Percentiles rank a stretch among this genome's conserved stretches.
phyloP scores from a whole-genome alignment of 208 protist genomes.

The Acanthamoeba royreba region DNA sequence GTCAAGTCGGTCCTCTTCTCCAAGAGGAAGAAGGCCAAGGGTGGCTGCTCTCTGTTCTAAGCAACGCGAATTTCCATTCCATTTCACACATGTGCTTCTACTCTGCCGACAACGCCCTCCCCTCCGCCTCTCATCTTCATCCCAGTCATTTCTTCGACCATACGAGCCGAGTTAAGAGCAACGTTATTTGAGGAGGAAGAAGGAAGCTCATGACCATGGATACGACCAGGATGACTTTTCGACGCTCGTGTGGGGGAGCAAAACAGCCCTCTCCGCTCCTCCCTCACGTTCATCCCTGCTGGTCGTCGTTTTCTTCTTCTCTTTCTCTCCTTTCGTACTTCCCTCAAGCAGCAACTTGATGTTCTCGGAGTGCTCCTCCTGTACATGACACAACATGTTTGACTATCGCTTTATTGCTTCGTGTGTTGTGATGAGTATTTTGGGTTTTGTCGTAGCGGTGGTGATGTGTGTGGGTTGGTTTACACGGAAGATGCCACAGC shows the following conservation, averaged over 20 bases:
- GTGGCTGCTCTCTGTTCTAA: conserved; percentile 57
- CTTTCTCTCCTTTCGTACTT: neutral
- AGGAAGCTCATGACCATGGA: no score
- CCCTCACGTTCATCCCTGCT: no score
- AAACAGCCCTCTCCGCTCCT: no score
- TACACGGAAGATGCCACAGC: no score
- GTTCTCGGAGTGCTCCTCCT: neutral
- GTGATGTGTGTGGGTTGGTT: no score
- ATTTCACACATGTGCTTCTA: neutral
- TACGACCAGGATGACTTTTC: no score
- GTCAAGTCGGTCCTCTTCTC: conserved; percentile 68
- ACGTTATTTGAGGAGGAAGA: no score
- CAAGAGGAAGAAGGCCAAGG: conserved; percentile 33
- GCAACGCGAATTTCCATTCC: no score
- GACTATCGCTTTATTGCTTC: neutral
- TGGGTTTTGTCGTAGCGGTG: no score
- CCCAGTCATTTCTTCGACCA: neutral
- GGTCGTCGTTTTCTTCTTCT: neutral
- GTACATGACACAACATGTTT: conserved; percentile 25
- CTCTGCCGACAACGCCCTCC: neutral
- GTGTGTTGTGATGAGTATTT: no score
- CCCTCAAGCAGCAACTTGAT: neutral
- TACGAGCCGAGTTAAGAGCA: no score
- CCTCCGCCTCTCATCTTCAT: neutral
- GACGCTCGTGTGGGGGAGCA: no score